Conservation (phyloP, 805 yeast genomes). For the Myxozyma melibiosi region DNA sequence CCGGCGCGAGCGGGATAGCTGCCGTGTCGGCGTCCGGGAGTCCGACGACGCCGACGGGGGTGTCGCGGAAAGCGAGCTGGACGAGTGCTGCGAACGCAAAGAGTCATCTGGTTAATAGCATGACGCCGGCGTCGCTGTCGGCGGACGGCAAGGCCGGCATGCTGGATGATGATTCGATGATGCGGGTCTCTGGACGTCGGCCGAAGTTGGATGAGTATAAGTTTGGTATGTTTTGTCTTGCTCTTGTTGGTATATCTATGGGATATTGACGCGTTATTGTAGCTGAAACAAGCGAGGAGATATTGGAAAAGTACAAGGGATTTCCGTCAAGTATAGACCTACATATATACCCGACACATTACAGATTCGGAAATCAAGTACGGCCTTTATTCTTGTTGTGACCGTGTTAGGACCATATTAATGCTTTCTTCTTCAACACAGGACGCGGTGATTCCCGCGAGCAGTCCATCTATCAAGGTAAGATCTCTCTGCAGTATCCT, state of each 20-base stretch:
- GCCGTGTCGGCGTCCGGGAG: constrained; percentile 1
- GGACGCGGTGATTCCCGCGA: constrained; percentile 82
- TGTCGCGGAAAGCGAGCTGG: constrained; percentile 8
- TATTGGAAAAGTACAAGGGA: constrained; percentile 73
- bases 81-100: constrained; percentile 10
- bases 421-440: constrained; percentile 24
- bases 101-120: constrained; percentile 12
- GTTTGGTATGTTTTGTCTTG: constrained; percentile 18
- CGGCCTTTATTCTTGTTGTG: constrained; percentile 29
- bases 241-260: neutral
- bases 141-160: constrained; percentile 5
- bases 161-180: constrained; percentile 19
- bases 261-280: neutral
- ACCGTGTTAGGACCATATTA: neutral
- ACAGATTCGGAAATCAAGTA: constrained; percentile 79
- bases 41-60: neutral
- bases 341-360: constrained; percentile 90
- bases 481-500: neutral
- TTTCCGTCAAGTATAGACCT: constrained; percentile 81
- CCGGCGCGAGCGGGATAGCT: neutral
- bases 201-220: constrained; percentile 19
- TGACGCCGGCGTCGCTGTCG: constrained; percentile 7
- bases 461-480: constrained; percentile 70
- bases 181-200: constrained; percentile 2
- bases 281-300: constrained; percentile 69